These are phyloP conservation scores for Lolium perenne DNA, from an alignment of 176 grass and related monocot species.

Conservation along the genomic window DNA sequence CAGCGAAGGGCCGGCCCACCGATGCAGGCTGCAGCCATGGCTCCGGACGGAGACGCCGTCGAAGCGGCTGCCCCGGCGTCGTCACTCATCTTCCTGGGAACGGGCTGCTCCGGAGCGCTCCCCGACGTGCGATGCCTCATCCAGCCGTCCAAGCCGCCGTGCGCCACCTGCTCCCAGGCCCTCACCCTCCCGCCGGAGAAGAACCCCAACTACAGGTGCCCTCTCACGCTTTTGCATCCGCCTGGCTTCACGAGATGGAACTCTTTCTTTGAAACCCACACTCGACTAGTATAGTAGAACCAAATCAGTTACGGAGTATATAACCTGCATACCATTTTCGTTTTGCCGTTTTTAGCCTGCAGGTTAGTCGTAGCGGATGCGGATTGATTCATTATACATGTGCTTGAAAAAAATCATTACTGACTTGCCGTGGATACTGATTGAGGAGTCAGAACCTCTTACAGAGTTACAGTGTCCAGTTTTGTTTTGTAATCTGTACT, in stretches of 20 bases:
- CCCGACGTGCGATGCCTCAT: slow-evolving; percentile 78
- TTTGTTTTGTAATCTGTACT: too few relatives aligned
- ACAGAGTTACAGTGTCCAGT: too few relatives aligned
- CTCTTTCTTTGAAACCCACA: too few relatives aligned
- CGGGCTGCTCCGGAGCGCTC: slow-evolving; percentile 76
- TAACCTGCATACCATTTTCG: too few relatives aligned
- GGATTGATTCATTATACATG: too few relatives aligned
- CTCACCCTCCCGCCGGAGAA: slow-evolving; percentile 65
- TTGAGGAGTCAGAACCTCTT: too few relatives aligned
- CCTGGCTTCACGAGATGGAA: background rate
- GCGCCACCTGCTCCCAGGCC: slow-evolving; percentile 73
- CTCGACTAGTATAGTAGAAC: too few relatives aligned
- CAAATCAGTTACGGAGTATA: too few relatives aligned
- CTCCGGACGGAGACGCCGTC: background rate
- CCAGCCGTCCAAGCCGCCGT: slow-evolving; percentile 68
- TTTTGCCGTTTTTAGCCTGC: background rate
- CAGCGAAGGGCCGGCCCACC: background rate
- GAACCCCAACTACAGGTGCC: slow-evolving; percentile 86
- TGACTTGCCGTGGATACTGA: too few relatives aligned
- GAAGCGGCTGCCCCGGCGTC: slow-evolving; percentile 20
- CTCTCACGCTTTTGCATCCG: background rate
- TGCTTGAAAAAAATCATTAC: too few relatives aligned
- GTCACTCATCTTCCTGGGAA: slow-evolving; percentile 86
- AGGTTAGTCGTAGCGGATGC: too few relatives aligned
- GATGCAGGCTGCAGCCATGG: slow-evolving; percentile 26